Evolutionary conservation across 2,329 filamentous ascomycete species (phyloP).

Genomic region (Fusarium sp.): DNA sequence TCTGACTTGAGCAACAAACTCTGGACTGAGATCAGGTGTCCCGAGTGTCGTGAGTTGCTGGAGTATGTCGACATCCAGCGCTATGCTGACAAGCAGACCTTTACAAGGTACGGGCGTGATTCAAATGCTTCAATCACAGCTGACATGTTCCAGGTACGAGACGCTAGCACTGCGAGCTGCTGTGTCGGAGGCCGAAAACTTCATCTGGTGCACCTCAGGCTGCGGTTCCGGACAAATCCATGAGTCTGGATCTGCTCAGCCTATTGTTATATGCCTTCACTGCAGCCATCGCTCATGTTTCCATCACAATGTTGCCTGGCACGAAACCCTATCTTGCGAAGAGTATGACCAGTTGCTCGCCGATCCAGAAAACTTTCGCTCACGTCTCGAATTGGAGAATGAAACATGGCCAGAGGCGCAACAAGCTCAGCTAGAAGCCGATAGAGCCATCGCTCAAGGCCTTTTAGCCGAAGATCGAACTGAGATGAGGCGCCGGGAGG

Average conservation of each 20-base stretch:
- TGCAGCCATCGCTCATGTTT: constrained; percentile 56
- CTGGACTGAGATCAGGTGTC: constrained; percentile 61
- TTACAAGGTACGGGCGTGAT: constrained; percentile 49
- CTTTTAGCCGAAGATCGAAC: constrained; percentile 46
- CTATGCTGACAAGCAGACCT: constrained; percentile 55
- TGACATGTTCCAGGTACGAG: constrained; percentile 51
- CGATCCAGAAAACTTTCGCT: constrained; percentile 52
- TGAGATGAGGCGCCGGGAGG: constrained; percentile 37
- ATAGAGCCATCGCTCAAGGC: constrained; percentile 49
- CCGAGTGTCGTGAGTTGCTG: constrained; percentile 58
- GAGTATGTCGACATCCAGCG: constrained; percentile 55
- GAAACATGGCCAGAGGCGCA: constrained; percentile 51
- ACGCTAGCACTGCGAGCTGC: constrained; percentile 54
- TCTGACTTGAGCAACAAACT: constrained; percentile 47
- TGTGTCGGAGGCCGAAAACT: constrained; percentile 55
- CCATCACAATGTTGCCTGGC: constrained; percentile 54
- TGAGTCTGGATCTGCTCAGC: constrained; percentile 49
- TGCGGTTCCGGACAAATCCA: constrained; percentile 65
- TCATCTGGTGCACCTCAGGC: constrained; percentile 62
- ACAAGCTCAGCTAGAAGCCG: constrained; percentile 58
- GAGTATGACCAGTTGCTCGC: constrained; percentile 53
- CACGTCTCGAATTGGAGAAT: constrained; percentile 49
- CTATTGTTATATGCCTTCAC: constrained; percentile 54
- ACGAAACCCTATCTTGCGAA: constrained; percentile 52
- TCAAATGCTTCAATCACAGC: neutral